phyloP scores from a whole-genome alignment of 176 grass and related monocot genomes.

The barley (Hordeum vulgare) region MorexV3_pseudomolecules_assembly NC_058522.1:22273101-22273600 shows the following conservation, averaged over 20 bases:
- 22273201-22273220: conserved; percentile 51
- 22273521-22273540: conserved; percentile 4
- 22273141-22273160: conserved; percentile 6
- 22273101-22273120: conserved; percentile 53
- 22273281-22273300: conserved; percentile 68
- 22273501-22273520: background rate
- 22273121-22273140: background rate
- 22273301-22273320: conserved; percentile 79
- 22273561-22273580: background rate
- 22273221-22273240: conserved; percentile 78
- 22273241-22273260: conserved; percentile 94
- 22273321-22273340: conserved; percentile 47
- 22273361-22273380: conserved; percentile 7
- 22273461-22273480: background rate
- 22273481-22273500: background rate
- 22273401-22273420: background rate
- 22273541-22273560: background rate
- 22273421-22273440: background rate
- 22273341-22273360: conserved; percentile 2
- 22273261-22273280: conserved; percentile 54
- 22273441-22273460: background rate
- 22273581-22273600: background rate
- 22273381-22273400: background rate
- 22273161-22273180: conserved; percentile 13
- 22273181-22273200: conserved; percentile 1